Conservation (phyloP, 163 green algal genomes). For the Scenedesmus sp. region DNA sequence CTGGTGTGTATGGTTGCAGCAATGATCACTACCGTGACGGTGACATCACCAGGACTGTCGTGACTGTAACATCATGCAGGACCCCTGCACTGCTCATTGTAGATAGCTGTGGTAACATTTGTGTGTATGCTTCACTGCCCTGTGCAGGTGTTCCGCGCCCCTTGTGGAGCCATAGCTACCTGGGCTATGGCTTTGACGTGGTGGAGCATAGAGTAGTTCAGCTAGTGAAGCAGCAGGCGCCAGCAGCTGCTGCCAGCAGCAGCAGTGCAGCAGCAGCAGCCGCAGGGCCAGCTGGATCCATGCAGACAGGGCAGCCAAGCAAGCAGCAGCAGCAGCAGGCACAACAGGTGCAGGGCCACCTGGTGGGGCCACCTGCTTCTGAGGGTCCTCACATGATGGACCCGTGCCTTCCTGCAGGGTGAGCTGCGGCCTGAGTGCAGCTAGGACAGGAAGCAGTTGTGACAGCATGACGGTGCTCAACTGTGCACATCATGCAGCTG, state of each 20-base stretch:
- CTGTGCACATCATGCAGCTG: neutral
- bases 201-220: conserved; percentile 31
- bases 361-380: neutral
- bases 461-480: neutral
- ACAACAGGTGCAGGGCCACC: neutral
- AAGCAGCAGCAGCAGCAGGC: conserved; percentile 1
- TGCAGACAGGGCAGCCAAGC: neutral
- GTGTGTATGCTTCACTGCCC: neutral
- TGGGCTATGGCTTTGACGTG: conserved; percentile 79
- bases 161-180: conserved; percentile 80
- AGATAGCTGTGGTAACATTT: neutral
- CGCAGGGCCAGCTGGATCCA: neutral
- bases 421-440: neutral
- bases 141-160: conserved; percentile 53
- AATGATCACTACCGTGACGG: too few relatives aligned
- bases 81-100: neutral
- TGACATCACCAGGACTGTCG: too few relatives aligned
- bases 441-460: neutral
- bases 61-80: neutral
- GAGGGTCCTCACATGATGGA: conserved; percentile 6
- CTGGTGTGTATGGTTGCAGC: too few relatives aligned
- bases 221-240: neutral
- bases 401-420: conserved; percentile 52
- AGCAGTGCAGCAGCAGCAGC: neutral
- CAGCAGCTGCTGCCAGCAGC: conserved; percentile 14